Conservation (phyloP, 2,329 filamentous ascomycete genomes). For the Hypoxylon sp. region DNA sequence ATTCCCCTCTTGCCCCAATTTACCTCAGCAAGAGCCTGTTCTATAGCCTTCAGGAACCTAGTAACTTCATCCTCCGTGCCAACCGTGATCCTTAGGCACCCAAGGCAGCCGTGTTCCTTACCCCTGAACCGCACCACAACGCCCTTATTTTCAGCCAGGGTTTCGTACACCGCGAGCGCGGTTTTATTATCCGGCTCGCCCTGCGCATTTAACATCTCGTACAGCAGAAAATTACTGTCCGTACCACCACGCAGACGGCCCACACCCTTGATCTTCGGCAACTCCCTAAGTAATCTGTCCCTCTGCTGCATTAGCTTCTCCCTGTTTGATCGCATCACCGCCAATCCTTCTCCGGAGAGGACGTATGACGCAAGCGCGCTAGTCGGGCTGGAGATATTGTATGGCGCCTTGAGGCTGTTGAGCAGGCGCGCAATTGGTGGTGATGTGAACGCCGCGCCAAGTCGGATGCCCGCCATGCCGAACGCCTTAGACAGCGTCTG, state of each 20-base stretch:
- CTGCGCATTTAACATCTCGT: conserved; percentile 82
- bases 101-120: conserved; percentile 90
- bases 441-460: conserved; percentile 87
- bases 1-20: conserved; percentile 50
- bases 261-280: conserved; percentile 83
- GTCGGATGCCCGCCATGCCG: conserved; percentile 91
- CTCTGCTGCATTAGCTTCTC: conserved; percentile 82
- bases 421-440: conserved; percentile 82
- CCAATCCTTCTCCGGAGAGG: conserved; percentile 76
- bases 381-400: conserved; percentile 93
- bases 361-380: conserved; percentile 84
- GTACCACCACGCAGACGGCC: conserved; percentile 85
- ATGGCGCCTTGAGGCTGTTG: conserved; percentile 95
- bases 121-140: conserved; percentile 96
- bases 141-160: conserved; percentile 85
- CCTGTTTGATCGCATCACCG: conserved; percentile 79
- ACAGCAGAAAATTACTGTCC: conserved; percentile 90
- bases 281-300: conserved; percentile 78
- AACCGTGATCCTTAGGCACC: conserved; percentile 91
- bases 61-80: conserved; percentile 91
- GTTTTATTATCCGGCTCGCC: conserved; percentile 84
- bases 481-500: conserved; percentile 99
- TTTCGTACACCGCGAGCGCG: conserved; percentile 86
- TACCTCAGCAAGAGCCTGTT: conserved; percentile 64
- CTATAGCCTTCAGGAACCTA: conserved; percentile 80